Percentiles rank a stretch among this genome's conserved stretches.
Evolutionary conservation across 257 asterid genomes (phyloP).

Genomic region (Nicotiana benthamiana): DNA sequence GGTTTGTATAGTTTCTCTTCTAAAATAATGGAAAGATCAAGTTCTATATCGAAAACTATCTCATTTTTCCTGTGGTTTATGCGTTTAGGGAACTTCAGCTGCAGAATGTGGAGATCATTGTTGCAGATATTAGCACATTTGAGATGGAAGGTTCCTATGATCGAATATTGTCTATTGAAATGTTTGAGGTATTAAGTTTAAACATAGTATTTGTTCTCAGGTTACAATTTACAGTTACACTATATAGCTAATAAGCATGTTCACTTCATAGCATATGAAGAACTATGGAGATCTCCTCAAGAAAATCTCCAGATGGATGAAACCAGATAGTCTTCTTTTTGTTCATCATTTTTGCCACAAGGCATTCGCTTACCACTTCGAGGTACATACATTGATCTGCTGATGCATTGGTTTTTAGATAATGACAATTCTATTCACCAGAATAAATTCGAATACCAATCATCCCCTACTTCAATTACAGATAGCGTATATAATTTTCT

Average conservation of each 20-base stretch:
- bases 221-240: not conserved
- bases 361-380: slow-evolving; percentile 83
- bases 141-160: slow-evolving; percentile 84
- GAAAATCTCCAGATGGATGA: slow-evolving; percentile 89
- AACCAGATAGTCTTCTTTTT: slow-evolving; percentile 62
- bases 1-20: not conserved
- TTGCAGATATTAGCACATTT: slow-evolving; percentile 68
- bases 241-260: not conserved
- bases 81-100: slow-evolving; percentile 48
- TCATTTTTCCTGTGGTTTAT: not conserved
- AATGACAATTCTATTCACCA: not conserved
- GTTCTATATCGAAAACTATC: not conserved
- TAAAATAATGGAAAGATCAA: not conserved
- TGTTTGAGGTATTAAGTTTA: slow-evolving; percentile 64
- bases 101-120: slow-evolving; percentile 65
- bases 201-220: not conserved
- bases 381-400: slow-evolving; percentile 35
- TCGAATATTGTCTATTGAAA: slow-evolving; percentile 79
- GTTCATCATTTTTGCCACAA: slow-evolving; percentile 86
- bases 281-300: slow-evolving; percentile 70
- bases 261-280: slow-evolving; percentile 69
- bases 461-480: not conserved
- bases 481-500: not conserved
- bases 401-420: not conserved
- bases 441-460: not conserved